A percentile compares a stretch with the other conserved stretches of the same genome.
These are phyloP conservation scores for Moesziomyces sp. DNA, from an alignment of 1,284 basidiomycete genomes.

Conservation along the genomic window DNA sequence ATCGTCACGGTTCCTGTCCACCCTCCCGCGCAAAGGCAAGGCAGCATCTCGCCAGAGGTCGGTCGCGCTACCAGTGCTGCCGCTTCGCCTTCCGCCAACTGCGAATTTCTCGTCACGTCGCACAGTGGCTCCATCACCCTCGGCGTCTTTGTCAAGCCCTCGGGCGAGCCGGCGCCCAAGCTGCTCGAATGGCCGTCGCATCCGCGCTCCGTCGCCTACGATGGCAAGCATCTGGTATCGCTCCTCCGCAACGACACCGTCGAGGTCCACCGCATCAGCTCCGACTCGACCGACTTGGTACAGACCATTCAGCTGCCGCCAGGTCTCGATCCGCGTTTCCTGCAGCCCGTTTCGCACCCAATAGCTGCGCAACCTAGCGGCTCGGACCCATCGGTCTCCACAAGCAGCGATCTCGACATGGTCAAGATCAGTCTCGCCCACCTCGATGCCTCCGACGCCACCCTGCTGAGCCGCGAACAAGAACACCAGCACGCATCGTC, in stretches of 20 bases:
- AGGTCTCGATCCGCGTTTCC: slow-evolving; percentile 54
- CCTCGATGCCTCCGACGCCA: slow-evolving; percentile 1
- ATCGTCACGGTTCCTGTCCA: slow-evolving; percentile 54
- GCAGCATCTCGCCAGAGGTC: slow-evolving; percentile 14
- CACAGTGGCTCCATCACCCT: slow-evolving; percentile 60
- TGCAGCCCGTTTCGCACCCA: slow-evolving; percentile 24
- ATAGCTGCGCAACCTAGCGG: not conserved
- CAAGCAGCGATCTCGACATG: slow-evolving; percentile 14
- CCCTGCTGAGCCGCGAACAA: slow-evolving; percentile 14
- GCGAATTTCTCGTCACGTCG: slow-evolving; percentile 64
- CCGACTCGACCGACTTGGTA: slow-evolving; percentile 37
- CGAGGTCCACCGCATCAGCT: slow-evolving; percentile 51
- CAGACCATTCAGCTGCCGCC: slow-evolving; percentile 47
- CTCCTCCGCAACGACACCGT: slow-evolving; percentile 63
- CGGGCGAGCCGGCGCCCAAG: slow-evolving; percentile 62
- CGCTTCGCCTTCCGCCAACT: slow-evolving; percentile 8
- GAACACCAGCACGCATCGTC: slow-evolving; percentile 5
- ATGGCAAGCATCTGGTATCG: slow-evolving; percentile 49
- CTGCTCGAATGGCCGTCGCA: slow-evolving; percentile 66
- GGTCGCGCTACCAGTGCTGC: slow-evolving; percentile 2
- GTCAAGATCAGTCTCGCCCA: slow-evolving; percentile 20
- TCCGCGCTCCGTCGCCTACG: slow-evolving; percentile 59
- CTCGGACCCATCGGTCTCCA: not conserved
- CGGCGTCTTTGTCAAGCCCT: slow-evolving; percentile 60
- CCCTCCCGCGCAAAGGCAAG: slow-evolving; percentile 5